Evolutionary conservation across 2,329 filamentous ascomycete species (phyloP).

Genomic region (Colletotrichum brevisporum): DNA sequence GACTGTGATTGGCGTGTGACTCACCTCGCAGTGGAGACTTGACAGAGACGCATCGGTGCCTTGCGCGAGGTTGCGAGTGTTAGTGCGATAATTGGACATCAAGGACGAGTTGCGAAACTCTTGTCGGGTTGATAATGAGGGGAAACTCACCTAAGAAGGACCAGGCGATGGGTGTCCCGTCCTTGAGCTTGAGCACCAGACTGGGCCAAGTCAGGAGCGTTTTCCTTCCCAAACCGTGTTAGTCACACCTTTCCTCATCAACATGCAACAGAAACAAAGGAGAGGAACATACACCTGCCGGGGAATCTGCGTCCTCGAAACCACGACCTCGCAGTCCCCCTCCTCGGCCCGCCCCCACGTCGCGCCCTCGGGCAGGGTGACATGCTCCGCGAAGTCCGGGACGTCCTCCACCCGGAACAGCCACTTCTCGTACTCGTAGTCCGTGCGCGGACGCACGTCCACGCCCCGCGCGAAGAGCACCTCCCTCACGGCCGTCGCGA

Average conservation of each 20-base stretch:
- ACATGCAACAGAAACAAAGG: neutral
- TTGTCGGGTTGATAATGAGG: no score
- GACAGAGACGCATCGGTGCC: constrained; percentile 74
- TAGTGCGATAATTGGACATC: neutral
- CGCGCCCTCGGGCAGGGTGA: constrained; percentile 61
- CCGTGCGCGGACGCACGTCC: constrained; percentile 46
- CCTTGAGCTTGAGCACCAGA: constrained; percentile 59
- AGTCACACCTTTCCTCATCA: neutral
- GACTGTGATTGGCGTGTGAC: neutral
- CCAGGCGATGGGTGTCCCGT: constrained; percentile 73
- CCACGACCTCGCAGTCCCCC: constrained; percentile 70
- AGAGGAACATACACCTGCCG: constrained; percentile 65
- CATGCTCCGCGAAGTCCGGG: constrained; percentile 47
- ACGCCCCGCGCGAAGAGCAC: constrained; percentile 11
- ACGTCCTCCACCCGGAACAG: constrained; percentile 65
- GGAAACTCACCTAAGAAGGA: constrained; percentile 64
- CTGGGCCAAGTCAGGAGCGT: constrained; percentile 62
- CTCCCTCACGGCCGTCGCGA: constrained; percentile 49
- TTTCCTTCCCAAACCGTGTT: constrained; percentile 47
- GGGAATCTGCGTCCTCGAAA: constrained; percentile 69
- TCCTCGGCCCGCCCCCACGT: constrained; percentile 66
- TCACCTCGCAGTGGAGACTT: constrained; percentile 71
- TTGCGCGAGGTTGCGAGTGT: constrained; percentile 41
- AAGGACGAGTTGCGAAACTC: neutral
- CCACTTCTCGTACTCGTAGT: constrained; percentile 67